Evolutionary conservation across 2,329 filamentous ascomycete species (phyloP), one percentile per base, ranked within the genome.

Genomic region (Fonsecaea monophora): DNA sequence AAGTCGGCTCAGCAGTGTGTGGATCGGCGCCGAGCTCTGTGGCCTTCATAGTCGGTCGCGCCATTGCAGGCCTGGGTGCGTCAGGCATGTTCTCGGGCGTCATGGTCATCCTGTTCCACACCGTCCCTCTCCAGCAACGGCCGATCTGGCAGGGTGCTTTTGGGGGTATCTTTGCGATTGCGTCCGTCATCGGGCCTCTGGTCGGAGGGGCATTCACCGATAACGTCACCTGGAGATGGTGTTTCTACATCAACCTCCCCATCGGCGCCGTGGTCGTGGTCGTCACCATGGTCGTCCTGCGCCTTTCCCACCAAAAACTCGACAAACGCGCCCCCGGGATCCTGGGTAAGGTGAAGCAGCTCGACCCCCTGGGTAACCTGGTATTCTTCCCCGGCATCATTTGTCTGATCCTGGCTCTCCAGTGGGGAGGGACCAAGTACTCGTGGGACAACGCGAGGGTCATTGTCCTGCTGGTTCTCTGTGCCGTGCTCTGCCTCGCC

Each of bases 401-500:
- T 9, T 74, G 76, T 72, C 68, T 80, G 1, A 66, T 81, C 1
- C 72, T 80, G 13, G 79, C 77, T 0, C 70, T 81, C 1, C 76
- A 80, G 56, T 81, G 77, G 75, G 81, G 81, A 18, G 78, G 81
- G 3, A 78, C 78, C 12, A 78, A 74, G 38, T 79, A 81, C 38
- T 42, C 76, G 1, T 85, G 83, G 83, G 71, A 69, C 30, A 78
- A 77, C 68, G 74, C 73, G 7, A 78, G 76, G 6, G 78, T 84
- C 60, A 81, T 84, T 55, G 79, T 77, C 0, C 75, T 85, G 4
- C 80, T 86, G 30, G 77, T 83, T 0, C 75, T 85, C 3, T 83
- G 82, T 65, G 72, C 71, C 0, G 12, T 78, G 32, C 61, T 79
- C 13, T 67, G 72, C 9, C 65, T 74, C 18, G 67, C 82, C 21